Base-by-base conservation (phyloP, 2,329 filamentous ascomycete species). In the Aureobasidium sp. region DNA sequence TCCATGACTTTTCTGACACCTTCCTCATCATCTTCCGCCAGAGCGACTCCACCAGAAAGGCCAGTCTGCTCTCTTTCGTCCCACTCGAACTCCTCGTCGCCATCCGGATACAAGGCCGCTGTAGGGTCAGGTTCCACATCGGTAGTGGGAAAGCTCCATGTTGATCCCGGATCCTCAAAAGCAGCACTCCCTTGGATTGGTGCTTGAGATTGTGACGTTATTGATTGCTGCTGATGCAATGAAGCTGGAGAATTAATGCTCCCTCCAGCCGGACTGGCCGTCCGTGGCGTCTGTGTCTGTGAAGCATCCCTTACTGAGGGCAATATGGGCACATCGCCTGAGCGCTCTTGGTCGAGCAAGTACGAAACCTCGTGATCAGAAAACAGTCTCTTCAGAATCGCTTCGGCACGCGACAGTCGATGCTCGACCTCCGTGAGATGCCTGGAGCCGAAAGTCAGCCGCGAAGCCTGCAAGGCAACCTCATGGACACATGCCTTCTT, bases 1-100 rank as follows among this genome's bases (percentile, higher is more conserved):
- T 72, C 68, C 45, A 63, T 58, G 20, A 62, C 53, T 25, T 62
- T 61, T 41, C 52, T 58, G 36, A 58, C 52, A 15, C 52, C 52
- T 52, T 62, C 61, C 7, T 62, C 51, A 3, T 62, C 60, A 11
- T 51, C 49, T 6, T 48, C 25, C 7, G 60, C 39, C 22, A 47
- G 36, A 3, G 60, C 42, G 1, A 52, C 42, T 3, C 60, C 52
- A 27, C 48, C 49, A 36, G 22, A 31, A 27, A 62, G 44, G 7
- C 61, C 52, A 44, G 52, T 55, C n/a, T 58, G 52, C 36, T 62
- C 61, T 41, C 52, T 55, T 14, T 62, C 61, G 36, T 62, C 61
- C 61, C 61, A 62, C 27, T 62, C 53, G 8, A 58, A 62, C 8
- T 62, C 61, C 27, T 58, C 53, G 15, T 62, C 52, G 4, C 37